Base-by-base conservation (phyloP, 768 basidiomycete species). In the Termitomyces titanicus region DNA sequence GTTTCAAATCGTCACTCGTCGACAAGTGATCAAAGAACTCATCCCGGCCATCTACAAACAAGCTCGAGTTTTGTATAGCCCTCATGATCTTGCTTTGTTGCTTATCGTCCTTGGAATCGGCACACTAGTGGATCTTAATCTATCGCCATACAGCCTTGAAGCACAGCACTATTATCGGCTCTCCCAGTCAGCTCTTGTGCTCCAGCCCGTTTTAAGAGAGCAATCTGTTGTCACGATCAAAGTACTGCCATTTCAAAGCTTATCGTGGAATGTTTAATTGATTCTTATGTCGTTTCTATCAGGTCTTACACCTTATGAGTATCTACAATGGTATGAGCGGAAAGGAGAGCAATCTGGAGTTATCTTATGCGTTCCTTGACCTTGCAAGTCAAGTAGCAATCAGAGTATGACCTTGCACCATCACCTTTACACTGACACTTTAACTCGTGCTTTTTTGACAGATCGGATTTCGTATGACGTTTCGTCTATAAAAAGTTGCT, bases 291-390 rank as follows among this genome's bases (percentile, higher is more conserved):
- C 20, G 35, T 1, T 20, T 43, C 20, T 7, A 24, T n/a, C 47
- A 78, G 75, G 74, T 73, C 6, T 57, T 81, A 29, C 77, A 80
- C 65, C 68, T 81, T 29, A 80, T 80, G 76, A 80, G 79, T 55
- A 70, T 80, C 34, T 81, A 79, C 66, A 77, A 79, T 56, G 79
- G 79, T 43, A 72, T 81, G 72, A 79, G 79, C 59, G 79, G 79
- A 27, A 74, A 79, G 58, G 79, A 81, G 58, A 70, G 69, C 47
- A 81, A 80, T 60, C 60, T 80, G 15, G 79, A 79, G 55, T 68
- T 73, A 31, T 78, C 75, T 0, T 80, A 75, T 58, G 65, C 71
- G 27, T 64, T 81, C 34, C 70, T 82, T 29, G 75, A 76, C 56
- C 66, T 82, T 51, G 78, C 80, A 33, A 68, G 70, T 54, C 78